Evolutionary conservation across 179 eudicot species (phyloP), one percentile per base, ranked within the genome.

Genomic region (Spinacia oleracea): DNA sequence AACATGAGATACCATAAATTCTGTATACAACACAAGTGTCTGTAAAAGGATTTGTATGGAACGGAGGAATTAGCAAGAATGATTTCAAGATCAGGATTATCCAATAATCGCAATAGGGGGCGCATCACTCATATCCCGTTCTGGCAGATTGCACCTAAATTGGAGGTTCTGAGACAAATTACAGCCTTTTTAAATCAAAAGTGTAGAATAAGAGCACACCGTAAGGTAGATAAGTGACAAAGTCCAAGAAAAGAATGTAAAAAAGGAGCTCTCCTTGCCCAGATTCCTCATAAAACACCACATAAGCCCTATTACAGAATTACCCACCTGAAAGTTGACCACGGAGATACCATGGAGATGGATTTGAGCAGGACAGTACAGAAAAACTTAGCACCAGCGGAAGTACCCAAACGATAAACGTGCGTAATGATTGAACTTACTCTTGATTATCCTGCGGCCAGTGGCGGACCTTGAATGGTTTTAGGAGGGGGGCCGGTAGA

Each of bases 281-380:
- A 38, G 50, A 71, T 25, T 71, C 60, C 56, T 50, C 75, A 42
- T 51, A 31, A 14, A 48, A 71, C 9, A 23, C 12, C 23, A 69
- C 55, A 38, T 25, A 20, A 10, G 29, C 18, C 48, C 53, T 34
- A 15, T 43, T 6, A 38, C 40, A 6, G 40, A 38, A 38, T 38
- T 69, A 40, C 48, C 73, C 51, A 42, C 50, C 56, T 7, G 38
- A 46, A 48, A 48, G 21, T 43, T 50, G 58, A 71, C 75, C 59
- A 71, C 7, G 14, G 11, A 70, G 14, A 46, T 27, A 25, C 58
- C 58, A 8, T 16, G 21, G 23, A 53, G 6, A 53, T 18, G n/a
- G 20, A 53, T 23, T 10, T 53, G 20, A 15, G 58, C 58, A 18
- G 58, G n/a, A 53, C 20, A 4, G n/a, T 15, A 53, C 20, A 18